A percentile compares a stretch with the other conserved stretches of the same genome.
These are phyloP conservation scores for Kwoniella mangroviensis DNA, from an alignment of 768 basidiomycete species.

Conservation along the genomic window DNA sequence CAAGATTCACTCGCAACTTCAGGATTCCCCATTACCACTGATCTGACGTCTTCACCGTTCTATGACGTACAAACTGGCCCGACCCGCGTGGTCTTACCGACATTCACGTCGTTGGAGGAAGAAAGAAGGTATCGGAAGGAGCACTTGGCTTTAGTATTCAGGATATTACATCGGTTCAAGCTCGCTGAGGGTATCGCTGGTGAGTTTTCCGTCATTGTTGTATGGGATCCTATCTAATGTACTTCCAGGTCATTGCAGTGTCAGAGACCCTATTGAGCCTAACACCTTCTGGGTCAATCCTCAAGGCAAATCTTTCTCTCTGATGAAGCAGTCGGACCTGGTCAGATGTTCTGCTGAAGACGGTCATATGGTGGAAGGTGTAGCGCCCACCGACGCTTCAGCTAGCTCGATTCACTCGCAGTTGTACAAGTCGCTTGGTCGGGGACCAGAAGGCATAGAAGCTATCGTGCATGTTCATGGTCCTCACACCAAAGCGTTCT, in stretches of 20 bases:
- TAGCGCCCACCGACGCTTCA: slow-evolving; percentile 34
- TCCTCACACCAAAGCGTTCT: slow-evolving; percentile 43
- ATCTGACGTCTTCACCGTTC: slow-evolving; percentile 31
- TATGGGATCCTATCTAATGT: background rate
- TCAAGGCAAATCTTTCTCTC: slow-evolving; percentile 36
- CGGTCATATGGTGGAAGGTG: slow-evolving; percentile 37
- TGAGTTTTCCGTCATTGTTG: slow-evolving; percentile 6
- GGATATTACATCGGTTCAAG: slow-evolving; percentile 35
- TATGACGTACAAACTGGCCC: slow-evolving; percentile 35
- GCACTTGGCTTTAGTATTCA: slow-evolving; percentile 37
- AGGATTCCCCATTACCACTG: slow-evolving; percentile 31
- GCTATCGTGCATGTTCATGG: slow-evolving; percentile 46
- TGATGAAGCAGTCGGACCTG: slow-evolving; percentile 41
- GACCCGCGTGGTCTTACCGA: slow-evolving; percentile 35
- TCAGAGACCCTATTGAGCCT: slow-evolving; percentile 43
- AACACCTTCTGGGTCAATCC: slow-evolving; percentile 48
- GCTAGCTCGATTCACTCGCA: slow-evolving; percentile 43
- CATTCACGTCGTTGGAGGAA: slow-evolving; percentile 28
- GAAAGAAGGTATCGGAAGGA: slow-evolving; percentile 42
- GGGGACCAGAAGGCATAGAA: slow-evolving; percentile 38
- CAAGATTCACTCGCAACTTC: slow-evolving; percentile 20
- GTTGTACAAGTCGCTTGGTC: slow-evolving; percentile 34
- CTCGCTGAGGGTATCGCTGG: slow-evolving; percentile 43
- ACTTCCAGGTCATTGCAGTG: slow-evolving; percentile 37
- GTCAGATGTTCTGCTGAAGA: slow-evolving; percentile 27